These are phyloP conservation scores for Chaetothyriales sp. DNA, from an alignment of 2,329 filamentous ascomycete species.

Conservation along the genomic window DNA sequence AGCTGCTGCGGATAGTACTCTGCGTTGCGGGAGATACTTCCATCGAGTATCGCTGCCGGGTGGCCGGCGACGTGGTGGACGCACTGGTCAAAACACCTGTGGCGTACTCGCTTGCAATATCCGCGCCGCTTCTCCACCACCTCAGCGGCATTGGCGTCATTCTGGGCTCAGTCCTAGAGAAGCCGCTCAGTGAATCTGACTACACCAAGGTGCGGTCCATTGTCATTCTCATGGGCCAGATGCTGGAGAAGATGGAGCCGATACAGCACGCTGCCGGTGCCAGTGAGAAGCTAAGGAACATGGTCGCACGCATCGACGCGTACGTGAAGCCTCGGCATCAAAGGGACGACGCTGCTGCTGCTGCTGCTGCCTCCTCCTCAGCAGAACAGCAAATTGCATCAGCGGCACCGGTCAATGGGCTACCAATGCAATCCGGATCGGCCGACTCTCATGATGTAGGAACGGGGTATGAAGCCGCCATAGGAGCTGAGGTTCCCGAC, in stretches of 20 bases:
- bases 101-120: slow-evolving; percentile 34
- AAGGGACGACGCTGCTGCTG: background rate
- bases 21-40: slow-evolving; percentile 24
- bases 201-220: slow-evolving; percentile 30
- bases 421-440: no score
- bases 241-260: slow-evolving; percentile 31
- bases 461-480: no score
- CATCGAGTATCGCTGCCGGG: slow-evolving; percentile 31
- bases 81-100: slow-evolving; percentile 31
- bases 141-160: slow-evolving; percentile 36
- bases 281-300: slow-evolving; percentile 26
- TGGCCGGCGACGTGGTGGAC: slow-evolving; percentile 31
- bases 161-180: slow-evolving; percentile 34
- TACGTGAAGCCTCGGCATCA: slow-evolving; percentile 22
- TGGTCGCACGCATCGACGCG: slow-evolving; percentile 31
- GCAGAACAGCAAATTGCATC: background rate
- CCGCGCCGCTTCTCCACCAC: slow-evolving; percentile 35
- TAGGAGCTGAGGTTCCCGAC: no score
- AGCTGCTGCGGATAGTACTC: slow-evolving; percentile 35
- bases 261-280: slow-evolving; percentile 27
- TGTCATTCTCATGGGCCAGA: slow-evolving; percentile 31
- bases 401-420: no score
- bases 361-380: no score
- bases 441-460: no score
- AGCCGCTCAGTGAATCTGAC: slow-evolving; percentile 27